These are phyloP conservation scores for Halophytophthora polymorphica DNA, from an alignment of 352 stramenopile genomes.

Conservation along the genomic window DNA sequence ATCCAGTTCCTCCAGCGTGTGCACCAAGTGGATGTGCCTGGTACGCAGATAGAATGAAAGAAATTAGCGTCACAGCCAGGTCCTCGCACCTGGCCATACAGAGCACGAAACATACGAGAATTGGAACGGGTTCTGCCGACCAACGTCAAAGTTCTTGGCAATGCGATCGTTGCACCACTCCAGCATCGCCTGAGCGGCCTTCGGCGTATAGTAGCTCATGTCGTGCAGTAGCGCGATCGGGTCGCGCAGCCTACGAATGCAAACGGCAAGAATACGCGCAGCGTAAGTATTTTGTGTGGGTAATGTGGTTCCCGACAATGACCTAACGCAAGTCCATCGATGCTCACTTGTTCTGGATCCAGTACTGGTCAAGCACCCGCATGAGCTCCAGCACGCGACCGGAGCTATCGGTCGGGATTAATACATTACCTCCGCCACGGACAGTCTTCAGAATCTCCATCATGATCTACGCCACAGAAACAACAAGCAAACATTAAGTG, in stretches of 20 bases:
- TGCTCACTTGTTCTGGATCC: constrained; percentile 92
- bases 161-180: constrained; percentile 90
- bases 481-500: constrained; percentile 20
- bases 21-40: constrained; percentile 86
- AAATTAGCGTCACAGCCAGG: neutral
- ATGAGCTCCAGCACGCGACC: constrained; percentile 95
- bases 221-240: constrained; percentile 86
- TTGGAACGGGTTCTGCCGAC: constrained; percentile 86
- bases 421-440: constrained; percentile 91
- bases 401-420: constrained; percentile 94
- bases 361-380: constrained; percentile 94
- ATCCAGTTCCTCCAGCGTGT: constrained; percentile 85
- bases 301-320: neutral
- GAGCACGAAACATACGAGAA: constrained; percentile 58
- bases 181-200: constrained; percentile 86
- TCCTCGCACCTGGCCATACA: neutral
- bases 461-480: constrained; percentile 71
- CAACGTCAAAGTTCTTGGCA: constrained; percentile 88
- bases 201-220: constrained; percentile 89
- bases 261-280: constrained; percentile 2
- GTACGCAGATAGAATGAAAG: neutral
- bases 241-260: constrained; percentile 54
- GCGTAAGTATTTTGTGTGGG: neutral
- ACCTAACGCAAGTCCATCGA: constrained; percentile 5
- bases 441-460: constrained; percentile 92